Evolutionary conservation across 192 early-diverging fungal genomes (phyloP).

Genomic region (Endogone sp.): DNA sequence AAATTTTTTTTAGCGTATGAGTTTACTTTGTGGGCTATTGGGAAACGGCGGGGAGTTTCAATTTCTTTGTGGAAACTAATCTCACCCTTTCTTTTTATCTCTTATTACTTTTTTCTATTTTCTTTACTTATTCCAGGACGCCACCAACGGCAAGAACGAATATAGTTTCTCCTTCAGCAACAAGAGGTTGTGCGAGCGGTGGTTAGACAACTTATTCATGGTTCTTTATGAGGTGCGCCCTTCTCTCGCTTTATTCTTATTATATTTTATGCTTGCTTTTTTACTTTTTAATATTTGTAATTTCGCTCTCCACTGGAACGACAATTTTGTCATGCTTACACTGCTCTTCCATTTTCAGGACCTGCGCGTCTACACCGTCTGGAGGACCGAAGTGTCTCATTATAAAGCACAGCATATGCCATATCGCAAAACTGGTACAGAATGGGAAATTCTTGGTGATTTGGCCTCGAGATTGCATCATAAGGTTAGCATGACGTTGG

Average conservation of each 20-base stretch:
- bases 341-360: constrained; percentile 29
- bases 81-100: too few species aligned
- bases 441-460: constrained; percentile 98
- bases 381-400: constrained; percentile 84
- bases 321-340: constrained; percentile 7
- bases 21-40: too few species aligned
- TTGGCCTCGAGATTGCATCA: constrained; percentile 84
- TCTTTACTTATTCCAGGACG: not conserved
- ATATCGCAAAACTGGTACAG: constrained; percentile 91
- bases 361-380: constrained; percentile 89
- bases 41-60: too few species aligned
- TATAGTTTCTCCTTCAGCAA: constrained; percentile 75
- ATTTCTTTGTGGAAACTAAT: too few species aligned
- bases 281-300: not conserved
- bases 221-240: constrained; percentile 85
- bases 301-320: not conserved
- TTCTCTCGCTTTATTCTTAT: too few species aligned
- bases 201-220: constrained; percentile 99
- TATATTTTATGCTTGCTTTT: not conserved
- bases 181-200: constrained; percentile 98
- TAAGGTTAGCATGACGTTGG: constrained; percentile 35
- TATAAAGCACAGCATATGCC: constrained; percentile 67
- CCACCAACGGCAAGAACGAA: constrained; percentile 24
- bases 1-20: too few species aligned
- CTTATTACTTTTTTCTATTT: too few species aligned